Evolutionary conservation across 495 filamentous ascomycete species (phyloP).

Genomic region (Paragyromitra xinjiangensis): DNA sequence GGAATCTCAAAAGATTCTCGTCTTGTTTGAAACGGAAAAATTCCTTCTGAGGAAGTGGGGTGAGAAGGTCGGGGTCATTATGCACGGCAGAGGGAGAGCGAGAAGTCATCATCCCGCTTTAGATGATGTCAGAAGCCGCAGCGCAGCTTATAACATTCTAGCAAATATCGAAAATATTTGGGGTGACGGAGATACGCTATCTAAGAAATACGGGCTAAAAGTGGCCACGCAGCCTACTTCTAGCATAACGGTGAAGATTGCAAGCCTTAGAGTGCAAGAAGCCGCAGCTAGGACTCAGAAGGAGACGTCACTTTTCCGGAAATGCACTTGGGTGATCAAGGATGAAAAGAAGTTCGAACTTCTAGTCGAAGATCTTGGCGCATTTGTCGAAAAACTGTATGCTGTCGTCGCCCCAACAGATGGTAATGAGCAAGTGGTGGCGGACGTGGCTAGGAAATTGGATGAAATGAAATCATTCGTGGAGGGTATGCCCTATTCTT

Average conservation of each 20-base stretch:
- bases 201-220: neutral
- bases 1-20: conserved; percentile 9
- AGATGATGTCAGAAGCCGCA: neutral
- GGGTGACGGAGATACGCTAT: neutral
- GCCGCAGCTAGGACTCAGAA: neutral
- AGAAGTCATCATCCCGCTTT: neutral
- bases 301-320: neutral
- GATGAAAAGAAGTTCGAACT: conserved; percentile 1
- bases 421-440: neutral
- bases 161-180: neutral
- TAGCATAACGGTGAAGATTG: neutral
- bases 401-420: neutral
- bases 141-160: neutral
- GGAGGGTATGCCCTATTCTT: neutral
- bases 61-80: conserved; percentile 4
- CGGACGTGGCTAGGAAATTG: too few species aligned
- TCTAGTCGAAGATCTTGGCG: neutral
- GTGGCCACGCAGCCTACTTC: too few species aligned
- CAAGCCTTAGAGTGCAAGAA: neutral
- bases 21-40: neutral
- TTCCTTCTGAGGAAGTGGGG: conserved; percentile 12
- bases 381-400: conserved; percentile 2
- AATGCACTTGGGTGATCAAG: neutral
- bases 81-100: neutral
- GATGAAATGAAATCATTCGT: neutral